Conservation (phyloP, 306 rosid genomes). For the Quercus engelmannii region DNA sequence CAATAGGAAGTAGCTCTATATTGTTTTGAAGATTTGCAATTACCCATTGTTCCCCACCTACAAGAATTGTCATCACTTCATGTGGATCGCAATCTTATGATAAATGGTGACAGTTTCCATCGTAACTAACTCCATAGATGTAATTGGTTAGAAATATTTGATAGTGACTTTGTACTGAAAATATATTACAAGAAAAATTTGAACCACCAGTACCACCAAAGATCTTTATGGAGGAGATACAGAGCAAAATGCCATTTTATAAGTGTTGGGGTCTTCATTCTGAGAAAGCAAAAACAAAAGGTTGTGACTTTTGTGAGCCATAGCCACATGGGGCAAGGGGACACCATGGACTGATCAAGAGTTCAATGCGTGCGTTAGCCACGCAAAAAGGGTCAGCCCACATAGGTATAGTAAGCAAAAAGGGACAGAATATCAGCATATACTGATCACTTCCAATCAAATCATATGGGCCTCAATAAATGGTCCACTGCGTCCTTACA, state of each 20-base stretch:
- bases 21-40: too few species aligned
- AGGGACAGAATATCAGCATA: background rate
- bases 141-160: background rate
- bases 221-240: background rate
- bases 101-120: background rate
- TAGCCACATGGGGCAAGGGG: constrained; percentile 29
- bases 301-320: background rate
- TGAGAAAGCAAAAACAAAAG: constrained; percentile 2
- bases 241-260: too few species aligned
- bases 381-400: background rate
- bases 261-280: background rate
- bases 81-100: background rate
- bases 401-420: background rate
- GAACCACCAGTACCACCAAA: too few species aligned
- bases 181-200: background rate
- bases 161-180: constrained; percentile 14
- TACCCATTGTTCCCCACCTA: too few species aligned
- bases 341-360: constrained; percentile 6
- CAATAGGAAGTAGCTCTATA: too few species aligned
- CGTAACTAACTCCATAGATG: background rate
- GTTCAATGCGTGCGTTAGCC: constrained; percentile 6
- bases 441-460: constrained; percentile 7
- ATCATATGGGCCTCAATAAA: constrained; percentile 10
- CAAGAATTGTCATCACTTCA: too few species aligned
- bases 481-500: constrained; percentile 1